These are phyloP conservation scores for Zygotorulaspora danielsina DNA, from an alignment of 805 yeast species.

Conservation along the genomic window DNA sequence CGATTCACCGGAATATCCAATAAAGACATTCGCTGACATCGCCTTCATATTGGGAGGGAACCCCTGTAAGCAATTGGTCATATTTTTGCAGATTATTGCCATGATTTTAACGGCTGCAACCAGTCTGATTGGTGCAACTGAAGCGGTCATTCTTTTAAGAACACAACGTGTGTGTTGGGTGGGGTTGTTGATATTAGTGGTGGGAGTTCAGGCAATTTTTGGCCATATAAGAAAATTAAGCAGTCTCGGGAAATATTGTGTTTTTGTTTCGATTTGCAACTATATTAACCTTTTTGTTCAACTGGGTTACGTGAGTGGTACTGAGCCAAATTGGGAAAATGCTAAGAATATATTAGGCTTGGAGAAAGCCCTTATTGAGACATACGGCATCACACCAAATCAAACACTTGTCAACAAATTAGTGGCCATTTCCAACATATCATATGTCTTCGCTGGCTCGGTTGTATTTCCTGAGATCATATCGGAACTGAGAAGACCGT, in stretches of 20 bases:
- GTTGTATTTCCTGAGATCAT: constrained; percentile 6
- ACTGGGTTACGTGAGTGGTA: constrained; percentile 3
- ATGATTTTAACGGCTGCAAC: constrained; percentile 7
- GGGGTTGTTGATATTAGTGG: constrained; percentile 1
- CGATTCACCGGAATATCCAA: constrained; percentile 6
- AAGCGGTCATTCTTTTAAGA: constrained; percentile 3
- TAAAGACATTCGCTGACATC: constrained; percentile 6
- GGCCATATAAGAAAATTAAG: constrained; percentile 4
- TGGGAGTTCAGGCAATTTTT: constrained; percentile 5
- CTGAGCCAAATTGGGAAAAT: constrained; percentile 7
- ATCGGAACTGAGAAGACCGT: constrained; percentile 7
- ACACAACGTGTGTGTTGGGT: constrained; percentile 6
- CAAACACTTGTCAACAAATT: constrained; percentile 3
- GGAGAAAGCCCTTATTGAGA: constrained; percentile 4
- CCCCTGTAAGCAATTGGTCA: constrained; percentile 3
- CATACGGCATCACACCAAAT: constrained; percentile 3
- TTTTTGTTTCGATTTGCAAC: constrained; percentile 5
- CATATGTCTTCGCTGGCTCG: constrained; percentile 8
- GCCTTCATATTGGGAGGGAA: constrained; percentile 4
- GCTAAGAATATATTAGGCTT: constrained; percentile 4
- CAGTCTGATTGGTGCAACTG: constrained; percentile 4
- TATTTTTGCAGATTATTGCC: constrained; percentile 5
- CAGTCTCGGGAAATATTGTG: constrained; percentile 7
- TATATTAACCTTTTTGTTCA: constrained; percentile 5
- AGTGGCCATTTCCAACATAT: constrained; percentile 6